These are phyloP conservation scores for Aotearoamyces nothofagi DNA, from an alignment of 2,329 filamentous ascomycete species.

Conservation along the genomic window DNA sequence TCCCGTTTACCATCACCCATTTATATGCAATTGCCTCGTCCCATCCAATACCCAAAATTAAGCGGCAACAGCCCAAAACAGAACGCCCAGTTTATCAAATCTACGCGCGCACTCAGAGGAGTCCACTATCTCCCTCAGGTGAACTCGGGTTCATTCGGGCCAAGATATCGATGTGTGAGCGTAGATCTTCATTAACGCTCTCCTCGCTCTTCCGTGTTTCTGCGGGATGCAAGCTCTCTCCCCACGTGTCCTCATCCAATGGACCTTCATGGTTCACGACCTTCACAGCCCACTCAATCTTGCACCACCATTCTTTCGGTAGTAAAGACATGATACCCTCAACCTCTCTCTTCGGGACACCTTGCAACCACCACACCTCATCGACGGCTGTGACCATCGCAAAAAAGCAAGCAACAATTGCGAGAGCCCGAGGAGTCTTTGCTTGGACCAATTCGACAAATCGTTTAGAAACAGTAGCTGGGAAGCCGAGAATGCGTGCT, in stretches of 20 bases:
- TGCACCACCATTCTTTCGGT: slow-evolving; percentile 15
- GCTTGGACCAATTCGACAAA: slow-evolving; percentile 44
- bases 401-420: slow-evolving; percentile 50
- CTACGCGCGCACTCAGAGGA: too few species aligned
- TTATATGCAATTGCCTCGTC: too few species aligned
- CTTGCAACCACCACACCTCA: slow-evolving; percentile 53
- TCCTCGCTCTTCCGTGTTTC: slow-evolving; percentile 3
- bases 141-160: slow-evolving; percentile 1
- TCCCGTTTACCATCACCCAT: too few species aligned
- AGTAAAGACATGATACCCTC: slow-evolving; percentile 28
- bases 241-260: slow-evolving; percentile 17
- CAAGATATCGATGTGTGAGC: slow-evolving; percentile 5
- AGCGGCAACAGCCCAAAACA: too few species aligned
- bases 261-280: slow-evolving; percentile 15
- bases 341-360: slow-evolving; percentile 50
- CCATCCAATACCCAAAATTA: too few species aligned
- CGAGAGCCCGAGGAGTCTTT: slow-evolving; percentile 43
- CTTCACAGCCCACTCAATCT: slow-evolving; percentile 18
- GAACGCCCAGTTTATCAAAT: too few species aligned
- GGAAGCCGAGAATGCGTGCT: slow-evolving; percentile 44
- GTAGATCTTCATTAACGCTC: slow-evolving; percentile 2
- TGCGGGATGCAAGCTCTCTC: slow-evolving; percentile 4
- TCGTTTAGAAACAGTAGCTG: slow-evolving; percentile 45
- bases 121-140: too few species aligned
- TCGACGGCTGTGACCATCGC: slow-evolving; percentile 47